Evolutionary conservation across 345 rosid species (phyloP).

Genomic region (Cardamine occulta): DNA sequence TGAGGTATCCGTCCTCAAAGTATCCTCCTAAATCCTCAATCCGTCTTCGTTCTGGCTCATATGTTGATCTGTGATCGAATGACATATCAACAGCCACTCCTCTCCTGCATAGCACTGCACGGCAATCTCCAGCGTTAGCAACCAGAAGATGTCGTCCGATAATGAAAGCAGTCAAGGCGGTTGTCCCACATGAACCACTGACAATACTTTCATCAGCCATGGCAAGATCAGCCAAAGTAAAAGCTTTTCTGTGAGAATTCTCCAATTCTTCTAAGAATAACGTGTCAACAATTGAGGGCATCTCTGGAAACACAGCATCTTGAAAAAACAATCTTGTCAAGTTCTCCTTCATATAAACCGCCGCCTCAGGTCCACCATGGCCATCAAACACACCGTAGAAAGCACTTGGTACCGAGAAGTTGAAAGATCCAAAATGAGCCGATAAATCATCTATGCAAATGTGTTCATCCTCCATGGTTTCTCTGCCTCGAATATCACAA

Average conservation of each 20-base stretch:
- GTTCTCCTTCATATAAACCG: slow-evolving; percentile 74
- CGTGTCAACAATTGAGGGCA: slow-evolving; percentile 29
- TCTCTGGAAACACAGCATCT: slow-evolving; percentile 71
- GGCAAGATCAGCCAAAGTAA: slow-evolving; percentile 75
- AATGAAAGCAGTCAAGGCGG: slow-evolving; percentile 82
- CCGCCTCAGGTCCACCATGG: slow-evolving; percentile 80
- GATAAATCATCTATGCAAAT: slow-evolving; percentile 75
- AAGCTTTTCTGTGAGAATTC: slow-evolving; percentile 70
- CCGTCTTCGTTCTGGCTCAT: slow-evolving; percentile 58
- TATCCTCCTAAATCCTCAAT: slow-evolving; percentile 72
- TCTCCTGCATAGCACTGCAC: slow-evolving; percentile 70
- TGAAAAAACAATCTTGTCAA: slow-evolving; percentile 78
- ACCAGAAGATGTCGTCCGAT: slow-evolving; percentile 76
- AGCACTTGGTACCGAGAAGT: slow-evolving; percentile 53
- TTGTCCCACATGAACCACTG: slow-evolving; percentile 74
- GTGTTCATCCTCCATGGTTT: slow-evolving; percentile 80
- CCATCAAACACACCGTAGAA: slow-evolving; percentile 94
- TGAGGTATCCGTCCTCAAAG: slow-evolving; percentile 68
- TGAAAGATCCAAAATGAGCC: slow-evolving; percentile 51
- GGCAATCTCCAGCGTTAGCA: slow-evolving; percentile 95
- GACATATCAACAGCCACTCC: slow-evolving; percentile 80
- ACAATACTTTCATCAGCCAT: slow-evolving; percentile 57
- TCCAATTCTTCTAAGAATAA: slow-evolving; percentile 55
- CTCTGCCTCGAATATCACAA: slow-evolving; percentile 69
- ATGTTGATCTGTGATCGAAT: slow-evolving; percentile 71